These are phyloP conservation scores for Lipomyces orientalis DNA, from an alignment of 805 yeast genomes.

Conservation along the genomic window DNA sequence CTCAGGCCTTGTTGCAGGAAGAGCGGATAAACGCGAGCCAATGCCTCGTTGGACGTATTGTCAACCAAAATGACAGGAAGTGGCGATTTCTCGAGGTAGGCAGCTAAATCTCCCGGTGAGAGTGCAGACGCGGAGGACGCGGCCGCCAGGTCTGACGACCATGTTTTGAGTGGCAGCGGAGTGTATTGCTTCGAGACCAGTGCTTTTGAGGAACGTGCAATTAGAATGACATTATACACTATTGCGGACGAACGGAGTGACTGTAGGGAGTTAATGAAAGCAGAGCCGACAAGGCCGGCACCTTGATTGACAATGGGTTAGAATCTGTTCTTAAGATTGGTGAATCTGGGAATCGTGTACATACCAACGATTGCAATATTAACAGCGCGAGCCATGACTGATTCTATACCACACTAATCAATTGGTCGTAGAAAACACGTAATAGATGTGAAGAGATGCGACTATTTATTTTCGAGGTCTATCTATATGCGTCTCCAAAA, in stretches of 20 bases:
- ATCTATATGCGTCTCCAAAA: too few species aligned
- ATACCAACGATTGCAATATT: slow-evolving; percentile 74
- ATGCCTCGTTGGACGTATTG: slow-evolving; percentile 83
- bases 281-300: slow-evolving; percentile 94
- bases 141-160: slow-evolving; percentile 57
- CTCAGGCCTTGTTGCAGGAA: slow-evolving; percentile 81
- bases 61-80: slow-evolving; percentile 85
- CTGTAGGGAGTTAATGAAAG: slow-evolving; percentile 72
- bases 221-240: slow-evolving; percentile 74
- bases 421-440: not conserved
- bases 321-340: not conserved
- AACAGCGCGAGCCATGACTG: slow-evolving; percentile 60
- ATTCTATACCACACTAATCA: not conserved
- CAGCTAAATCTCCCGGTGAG: slow-evolving; percentile 62
- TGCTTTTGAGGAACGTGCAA: slow-evolving; percentile 77
- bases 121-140: slow-evolving; percentile 56
- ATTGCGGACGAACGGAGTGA: slow-evolving; percentile 51
- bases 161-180: slow-evolving; percentile 68
- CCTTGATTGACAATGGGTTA: slow-evolving; percentile 49
- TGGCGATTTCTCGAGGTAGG: slow-evolving; percentile 68
- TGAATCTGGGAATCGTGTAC: slow-evolving; percentile 15
- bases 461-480: too few species aligned
- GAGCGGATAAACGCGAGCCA: slow-evolving; percentile 78
- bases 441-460: too few species aligned
- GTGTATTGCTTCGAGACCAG: slow-evolving; percentile 69